A percentile compares a stretch with the other conserved stretches of the same genome.
Conservation (phyloP, 805 yeast species). For the Candida berthetii region DNA sequence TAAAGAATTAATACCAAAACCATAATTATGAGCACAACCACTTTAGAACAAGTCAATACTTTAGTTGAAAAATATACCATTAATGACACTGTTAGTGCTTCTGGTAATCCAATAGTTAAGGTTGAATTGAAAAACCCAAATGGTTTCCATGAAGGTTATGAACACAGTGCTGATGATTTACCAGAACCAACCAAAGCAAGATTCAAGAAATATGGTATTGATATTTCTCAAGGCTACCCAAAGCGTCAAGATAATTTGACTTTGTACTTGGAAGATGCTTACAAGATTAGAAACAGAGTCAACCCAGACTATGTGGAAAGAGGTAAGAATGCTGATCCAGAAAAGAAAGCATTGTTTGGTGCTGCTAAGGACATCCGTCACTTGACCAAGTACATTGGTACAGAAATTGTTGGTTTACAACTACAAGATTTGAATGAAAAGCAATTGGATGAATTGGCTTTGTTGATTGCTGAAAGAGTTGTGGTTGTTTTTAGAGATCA, state of each 20-base stretch:
- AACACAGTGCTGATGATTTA: slow-evolving; percentile 6
- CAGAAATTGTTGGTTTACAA: slow-evolving; percentile 43
- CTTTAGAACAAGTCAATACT: background rate
- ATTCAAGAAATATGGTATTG: slow-evolving; percentile 28
- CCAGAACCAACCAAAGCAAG: slow-evolving; percentile 24
- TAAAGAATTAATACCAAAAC: too few relatives aligned
- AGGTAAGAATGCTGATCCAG: slow-evolving; percentile 33
- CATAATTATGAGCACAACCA: background rate
- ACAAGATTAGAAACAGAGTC: slow-evolving; percentile 25
- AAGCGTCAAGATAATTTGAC: slow-evolving; percentile 30
- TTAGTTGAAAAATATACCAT: background rate
- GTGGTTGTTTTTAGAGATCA: slow-evolving; percentile 41
- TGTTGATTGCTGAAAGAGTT: slow-evolving; percentile 41
- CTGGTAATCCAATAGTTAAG: background rate
- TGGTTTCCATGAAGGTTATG: background rate
- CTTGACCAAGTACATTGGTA: slow-evolving; percentile 41
- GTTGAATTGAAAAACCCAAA: slow-evolving; percentile 1
- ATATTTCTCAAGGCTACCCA: slow-evolving; percentile 34
- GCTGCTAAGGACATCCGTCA: slow-evolving; percentile 35
- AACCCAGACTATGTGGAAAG: slow-evolving; percentile 29
- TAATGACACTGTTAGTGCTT: background rate
- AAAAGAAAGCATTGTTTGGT: slow-evolving; percentile 33
- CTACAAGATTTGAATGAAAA: slow-evolving; percentile 32
- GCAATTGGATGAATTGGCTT: slow-evolving; percentile 42
- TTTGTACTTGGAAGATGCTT: slow-evolving; percentile 33